These are phyloP conservation scores for Emergomyces pasteurianus DNA, from an alignment of 2,329 filamentous ascomycete genomes.

Conservation along the genomic window DNA sequence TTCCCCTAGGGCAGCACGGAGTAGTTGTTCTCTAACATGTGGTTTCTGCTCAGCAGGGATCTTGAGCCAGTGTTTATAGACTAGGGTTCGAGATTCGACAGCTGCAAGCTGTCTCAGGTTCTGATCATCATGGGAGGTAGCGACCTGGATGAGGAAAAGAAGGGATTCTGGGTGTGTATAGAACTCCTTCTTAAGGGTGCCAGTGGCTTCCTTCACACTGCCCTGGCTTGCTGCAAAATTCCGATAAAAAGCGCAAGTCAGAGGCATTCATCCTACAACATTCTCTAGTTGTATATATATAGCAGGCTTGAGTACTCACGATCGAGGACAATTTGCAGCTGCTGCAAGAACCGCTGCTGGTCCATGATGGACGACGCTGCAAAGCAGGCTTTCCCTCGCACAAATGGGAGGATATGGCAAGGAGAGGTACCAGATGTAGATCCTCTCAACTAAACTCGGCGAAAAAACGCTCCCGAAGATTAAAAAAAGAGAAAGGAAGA, in stretches of 20 bases:
- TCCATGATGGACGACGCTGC: constrained; percentile 46
- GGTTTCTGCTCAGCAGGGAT: constrained; percentile 65
- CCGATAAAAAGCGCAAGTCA: constrained; percentile 6
- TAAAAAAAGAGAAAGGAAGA: constrained; percentile 12
- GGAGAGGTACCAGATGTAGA: not conserved
- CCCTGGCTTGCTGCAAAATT: constrained; percentile 62
- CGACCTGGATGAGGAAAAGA: constrained; percentile 74
- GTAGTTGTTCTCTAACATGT: constrained; percentile 66
- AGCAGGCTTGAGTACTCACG: constrained; percentile 46
- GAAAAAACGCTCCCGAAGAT: not conserved
- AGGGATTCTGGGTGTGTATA: constrained; percentile 78
- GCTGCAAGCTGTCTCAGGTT: constrained; percentile 80
- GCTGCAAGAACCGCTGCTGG: constrained; percentile 69
- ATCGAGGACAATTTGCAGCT: constrained; percentile 77
- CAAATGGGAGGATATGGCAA: not conserved
- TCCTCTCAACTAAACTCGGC: not conserved
- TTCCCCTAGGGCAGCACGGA: constrained; percentile 75
- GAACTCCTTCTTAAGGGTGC: constrained; percentile 83
- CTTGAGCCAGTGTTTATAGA: constrained; percentile 73
- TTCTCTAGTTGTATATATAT: not conserved
- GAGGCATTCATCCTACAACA: constrained; percentile 1
- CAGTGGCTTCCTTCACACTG: constrained; percentile 79
- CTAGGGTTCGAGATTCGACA: constrained; percentile 75
- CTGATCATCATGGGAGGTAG: constrained; percentile 61
- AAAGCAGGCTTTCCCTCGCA: not conserved